A percentile compares a stretch with the other conserved stretches of the same genome.
phyloP scores from a whole-genome alignment of 495 filamentous ascomycete genomes.

The Pyrenula massariospora region DNA sequence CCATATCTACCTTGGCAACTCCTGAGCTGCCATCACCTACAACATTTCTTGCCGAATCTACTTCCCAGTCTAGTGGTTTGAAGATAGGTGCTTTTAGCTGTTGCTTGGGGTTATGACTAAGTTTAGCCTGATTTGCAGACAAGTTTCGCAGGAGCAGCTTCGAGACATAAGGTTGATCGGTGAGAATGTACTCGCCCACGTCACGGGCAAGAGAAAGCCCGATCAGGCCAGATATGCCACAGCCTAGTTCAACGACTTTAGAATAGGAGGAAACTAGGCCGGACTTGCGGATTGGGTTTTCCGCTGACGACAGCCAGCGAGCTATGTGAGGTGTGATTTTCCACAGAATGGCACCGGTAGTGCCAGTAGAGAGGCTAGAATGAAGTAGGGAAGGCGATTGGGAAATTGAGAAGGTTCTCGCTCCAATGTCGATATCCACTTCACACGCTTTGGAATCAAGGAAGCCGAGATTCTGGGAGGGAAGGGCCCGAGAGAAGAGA shows the following conservation, averaged over 20 bases:
- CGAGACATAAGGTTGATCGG: slow-evolving; percentile 79
- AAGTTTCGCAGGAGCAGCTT: slow-evolving; percentile 67
- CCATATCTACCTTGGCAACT: slow-evolving; percentile 27
- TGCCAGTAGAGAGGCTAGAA: slow-evolving; percentile 68
- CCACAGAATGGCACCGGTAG: slow-evolving; percentile 90
- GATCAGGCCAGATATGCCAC: slow-evolving; percentile 70
- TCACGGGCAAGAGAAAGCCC: slow-evolving; percentile 50
- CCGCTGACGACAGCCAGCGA: slow-evolving; percentile 53
- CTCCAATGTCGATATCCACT: slow-evolving; percentile 58
- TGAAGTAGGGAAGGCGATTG: slow-evolving; percentile 77
- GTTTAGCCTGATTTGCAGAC: slow-evolving; percentile 37
- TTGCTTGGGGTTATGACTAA: slow-evolving; percentile 10
- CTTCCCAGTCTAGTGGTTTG: slow-evolving; percentile 33
- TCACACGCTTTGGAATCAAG: slow-evolving; percentile 54
- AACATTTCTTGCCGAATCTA: slow-evolving; percentile 21
- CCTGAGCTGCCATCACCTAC: slow-evolving; percentile 4
- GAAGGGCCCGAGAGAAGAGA: slow-evolving; percentile 65
- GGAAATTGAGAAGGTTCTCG: slow-evolving; percentile 61
- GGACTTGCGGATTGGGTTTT: slow-evolving; percentile 54
- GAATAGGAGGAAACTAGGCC: slow-evolving; percentile 42
- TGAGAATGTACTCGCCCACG: slow-evolving; percentile 60
- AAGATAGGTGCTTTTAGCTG: slow-evolving; percentile 14
- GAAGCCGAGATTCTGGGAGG: slow-evolving; percentile 75
- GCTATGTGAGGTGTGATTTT: slow-evolving; percentile 83
- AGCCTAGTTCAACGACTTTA: slow-evolving; percentile 70